Evolutionary conservation across 2,329 filamentous ascomycete species (phyloP), one percentile per base, ranked within the genome.

Genomic region (Aspergillus sclerotialis): DNA sequence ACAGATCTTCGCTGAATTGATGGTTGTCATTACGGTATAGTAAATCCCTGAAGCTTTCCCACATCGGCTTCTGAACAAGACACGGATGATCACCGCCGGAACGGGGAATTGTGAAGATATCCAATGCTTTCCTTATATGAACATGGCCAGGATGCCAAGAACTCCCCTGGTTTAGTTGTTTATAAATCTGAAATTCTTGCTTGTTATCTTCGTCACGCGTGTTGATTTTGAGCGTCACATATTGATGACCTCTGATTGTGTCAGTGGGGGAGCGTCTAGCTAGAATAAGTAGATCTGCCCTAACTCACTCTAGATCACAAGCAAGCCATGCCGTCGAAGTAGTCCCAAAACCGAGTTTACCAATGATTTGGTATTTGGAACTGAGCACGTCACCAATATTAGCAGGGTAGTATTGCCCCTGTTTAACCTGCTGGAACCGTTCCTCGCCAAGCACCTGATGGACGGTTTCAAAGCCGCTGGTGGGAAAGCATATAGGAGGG

Each of bases 11-110:
- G 9, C 60, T 56, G 28, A 68, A 63, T 14, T 63, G 51, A 43
- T 55, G 48, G 2, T 21, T 44, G 3, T 61, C 55, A 30, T 66
- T 61, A 15, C 61, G 58, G 19, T 48, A 51, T 1, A 63, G 53
- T 9, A 68, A 37, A 31, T 64, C 57, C 25, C 42, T 53, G 28
- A 60, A 63, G 38, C 58, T 68, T 17, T 67, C 63, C 55, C 64
- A 63, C 43, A 60, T 53, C 5, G 55, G 57, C 11, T 48, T 47
- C 34, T 60, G 60, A 13, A 61, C 52, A 17, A 63, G 53, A 41
- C 57, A 61, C 4, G 21, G 36, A 45, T 62, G 55, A 13, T 37
- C 12, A 16, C 52, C 51, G 1, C 41, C 33, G 0, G 45, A 27
- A 31, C 43, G 48, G 9, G 46, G 35, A 28, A 65, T 48, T 1